Evolutionary conservation across 345 rosid genomes (phyloP).

Genomic region (Aquilaria yunnanensis): DNA sequence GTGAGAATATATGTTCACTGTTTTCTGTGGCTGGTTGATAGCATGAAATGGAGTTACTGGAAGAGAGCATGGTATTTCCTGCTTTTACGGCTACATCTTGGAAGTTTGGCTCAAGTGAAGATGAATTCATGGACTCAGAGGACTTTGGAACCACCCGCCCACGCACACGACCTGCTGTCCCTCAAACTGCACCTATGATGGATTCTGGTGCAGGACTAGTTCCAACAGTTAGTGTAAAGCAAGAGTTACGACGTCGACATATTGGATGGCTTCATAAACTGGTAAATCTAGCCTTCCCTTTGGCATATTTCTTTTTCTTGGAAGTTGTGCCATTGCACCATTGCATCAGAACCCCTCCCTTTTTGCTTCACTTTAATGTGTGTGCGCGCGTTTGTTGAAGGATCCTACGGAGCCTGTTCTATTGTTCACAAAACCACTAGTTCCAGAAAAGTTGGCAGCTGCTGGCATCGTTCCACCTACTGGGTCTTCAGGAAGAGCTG

Average conservation of each 20-base stretch:
- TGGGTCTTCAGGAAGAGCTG: constrained; percentile 36
- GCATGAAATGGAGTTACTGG: constrained; percentile 87
- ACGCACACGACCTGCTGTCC: constrained; percentile 35
- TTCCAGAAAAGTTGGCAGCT: constrained; percentile 82
- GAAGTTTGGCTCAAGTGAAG: constrained; percentile 83
- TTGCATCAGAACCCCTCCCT: not conserved
- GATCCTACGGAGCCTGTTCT: constrained; percentile 88
- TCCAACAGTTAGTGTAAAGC: constrained; percentile 51
- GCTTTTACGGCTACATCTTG: constrained; percentile 55
- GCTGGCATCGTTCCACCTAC: constrained; percentile 83
- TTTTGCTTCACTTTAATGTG: not conserved
- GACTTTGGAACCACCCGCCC: constrained; percentile 58
- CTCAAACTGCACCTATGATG: constrained; percentile 38
- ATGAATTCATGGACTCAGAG: constrained; percentile 84
- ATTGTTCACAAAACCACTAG: constrained; percentile 83
- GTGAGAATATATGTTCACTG: not conserved
- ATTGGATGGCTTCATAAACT: constrained; percentile 79
- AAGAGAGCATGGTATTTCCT: constrained; percentile 63
- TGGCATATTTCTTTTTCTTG: constrained; percentile 2
- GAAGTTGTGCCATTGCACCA: constrained; percentile 3
- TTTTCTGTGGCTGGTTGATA: constrained; percentile 10
- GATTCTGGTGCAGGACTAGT: constrained; percentile 37
- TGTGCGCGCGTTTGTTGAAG: constrained; percentile 31
- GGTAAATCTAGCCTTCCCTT: constrained; percentile 30
- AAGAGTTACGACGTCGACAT: constrained; percentile 67